Evolutionary conservation across 768 basidiomycete genomes (phyloP).

Genomic region (Suillus hirtellus): DNA sequence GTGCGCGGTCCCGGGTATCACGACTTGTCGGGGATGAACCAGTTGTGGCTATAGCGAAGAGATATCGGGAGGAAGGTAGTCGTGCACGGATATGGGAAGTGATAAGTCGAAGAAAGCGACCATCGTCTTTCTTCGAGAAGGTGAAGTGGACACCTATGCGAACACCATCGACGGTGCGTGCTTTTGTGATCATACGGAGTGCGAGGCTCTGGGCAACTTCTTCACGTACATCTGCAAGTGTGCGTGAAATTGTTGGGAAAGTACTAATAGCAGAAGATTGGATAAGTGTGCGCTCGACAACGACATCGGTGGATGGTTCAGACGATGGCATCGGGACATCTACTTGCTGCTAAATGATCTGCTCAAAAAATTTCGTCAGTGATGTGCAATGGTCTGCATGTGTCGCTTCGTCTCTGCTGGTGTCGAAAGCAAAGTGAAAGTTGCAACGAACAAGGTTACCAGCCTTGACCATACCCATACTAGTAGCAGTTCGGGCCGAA

Average conservation of each 20-base stretch:
- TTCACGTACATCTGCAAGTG: constrained; percentile 59
- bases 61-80: constrained; percentile 43
- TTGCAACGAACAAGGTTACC: neutral
- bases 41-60: constrained; percentile 58
- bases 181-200: constrained; percentile 50
- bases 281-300: constrained; percentile 3
- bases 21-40: constrained; percentile 32
- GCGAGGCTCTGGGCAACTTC: constrained; percentile 62
- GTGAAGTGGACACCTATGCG: constrained; percentile 62
- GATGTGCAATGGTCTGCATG: neutral
- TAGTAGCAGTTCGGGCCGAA: neutral
- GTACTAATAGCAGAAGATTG: constrained; percentile 9
- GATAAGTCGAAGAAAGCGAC: constrained; percentile 56
- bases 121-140: constrained; percentile 57
- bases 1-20: neutral
- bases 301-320: constrained; percentile 26
- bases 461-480: neutral
- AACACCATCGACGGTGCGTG: constrained; percentile 51
- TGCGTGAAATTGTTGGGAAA: constrained; percentile 35
- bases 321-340: constrained; percentile 19
- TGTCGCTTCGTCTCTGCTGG: too few species aligned
- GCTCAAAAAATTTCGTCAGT: neutral
- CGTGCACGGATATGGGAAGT: constrained; percentile 47
- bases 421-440: neutral
- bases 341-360: neutral